phyloP scores from a whole-genome alignment of 306 rosid genomes.

The Dryas alaskensis region DNA sequence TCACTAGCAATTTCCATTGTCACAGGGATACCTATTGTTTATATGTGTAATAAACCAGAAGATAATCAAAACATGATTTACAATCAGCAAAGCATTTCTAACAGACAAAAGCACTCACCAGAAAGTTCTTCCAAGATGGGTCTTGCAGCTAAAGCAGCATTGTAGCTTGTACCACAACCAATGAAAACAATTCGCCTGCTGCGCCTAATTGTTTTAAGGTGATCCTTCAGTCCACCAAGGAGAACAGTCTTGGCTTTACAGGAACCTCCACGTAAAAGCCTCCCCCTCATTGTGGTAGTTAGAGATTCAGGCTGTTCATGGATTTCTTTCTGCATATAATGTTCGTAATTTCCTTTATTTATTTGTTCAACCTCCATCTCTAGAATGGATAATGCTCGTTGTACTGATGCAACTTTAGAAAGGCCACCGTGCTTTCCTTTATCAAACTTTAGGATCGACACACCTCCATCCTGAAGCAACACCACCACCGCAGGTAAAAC shows the following conservation, averaged over 20 bases:
- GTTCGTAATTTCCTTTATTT: conserved; percentile 86
- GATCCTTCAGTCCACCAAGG: conserved; percentile 95
- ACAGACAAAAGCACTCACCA: conserved; percentile 52
- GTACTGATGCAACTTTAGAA: conserved; percentile 76
- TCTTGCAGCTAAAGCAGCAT: conserved; percentile 97
- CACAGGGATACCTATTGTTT: conserved; percentile 77
- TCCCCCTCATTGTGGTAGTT: conserved; percentile 96
- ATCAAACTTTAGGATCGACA: conserved; percentile 78
- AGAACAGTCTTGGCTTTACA: conserved; percentile 79
- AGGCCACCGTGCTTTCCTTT: conserved; percentile 56
- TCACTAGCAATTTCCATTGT: conserved; percentile 99
- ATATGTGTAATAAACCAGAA: conserved; percentile 22
- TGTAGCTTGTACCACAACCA: conserved; percentile 98
- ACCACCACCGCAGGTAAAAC: conserved; percentile 17
- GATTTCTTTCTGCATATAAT: conserved; percentile 99
- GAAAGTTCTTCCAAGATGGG: conserved; percentile 98
- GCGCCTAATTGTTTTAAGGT: conserved; percentile 93
- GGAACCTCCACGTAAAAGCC: conserved; percentile 77
- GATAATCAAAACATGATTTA: conserved; percentile 14
- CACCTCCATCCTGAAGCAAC: conserved; percentile 78
- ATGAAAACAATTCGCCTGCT: conserved; percentile 88
- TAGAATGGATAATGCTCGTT: conserved; percentile 90
- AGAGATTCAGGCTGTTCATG: conserved; percentile 95
- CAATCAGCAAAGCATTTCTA: conserved; percentile 18
- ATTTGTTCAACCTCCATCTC: conserved; percentile 99